These are phyloP conservation scores for Acanthamoeba polyphaga DNA, from an alignment of 208 protist species.

Conservation along the genomic window DNA sequence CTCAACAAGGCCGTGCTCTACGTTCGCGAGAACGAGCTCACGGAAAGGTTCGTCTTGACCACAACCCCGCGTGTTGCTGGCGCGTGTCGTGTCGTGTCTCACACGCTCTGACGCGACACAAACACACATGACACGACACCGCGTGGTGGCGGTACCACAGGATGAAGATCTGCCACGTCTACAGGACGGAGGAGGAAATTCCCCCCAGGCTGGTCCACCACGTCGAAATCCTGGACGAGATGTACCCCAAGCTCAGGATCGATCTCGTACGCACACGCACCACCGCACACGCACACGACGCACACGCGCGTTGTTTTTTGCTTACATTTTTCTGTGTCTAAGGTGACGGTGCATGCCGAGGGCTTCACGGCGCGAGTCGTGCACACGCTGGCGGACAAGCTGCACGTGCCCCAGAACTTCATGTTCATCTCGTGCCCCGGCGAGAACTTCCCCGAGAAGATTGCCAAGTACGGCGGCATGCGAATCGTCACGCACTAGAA, in stretches of 20 bases:
- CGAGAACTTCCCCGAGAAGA: constrained; percentile 83
- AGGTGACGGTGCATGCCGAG: constrained; percentile 46
- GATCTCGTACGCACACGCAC: constrained; percentile 78
- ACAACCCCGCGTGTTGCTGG: not conserved
- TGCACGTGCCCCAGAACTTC: constrained; percentile 90
- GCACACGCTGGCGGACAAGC: constrained; percentile 83
- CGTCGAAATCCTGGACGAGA: constrained; percentile 84
- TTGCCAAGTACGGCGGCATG: constrained; percentile 89
- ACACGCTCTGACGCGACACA: too few relatives aligned
- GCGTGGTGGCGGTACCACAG: not conserved
- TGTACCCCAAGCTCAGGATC: constrained; percentile 89
- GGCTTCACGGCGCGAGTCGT: constrained; percentile 85
- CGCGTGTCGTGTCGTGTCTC: too few relatives aligned
- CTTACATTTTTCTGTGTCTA: not conserved
- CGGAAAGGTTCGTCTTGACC: constrained; percentile 78
- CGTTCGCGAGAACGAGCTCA: constrained; percentile 92
- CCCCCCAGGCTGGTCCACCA: constrained; percentile 82
- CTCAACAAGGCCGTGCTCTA: constrained; percentile 92
- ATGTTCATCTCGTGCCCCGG: constrained; percentile 92
- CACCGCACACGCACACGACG: not conserved
- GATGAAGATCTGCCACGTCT: constrained; percentile 89
- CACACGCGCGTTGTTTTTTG: not conserved
- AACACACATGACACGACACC: too few relatives aligned
- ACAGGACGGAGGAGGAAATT: constrained; percentile 77
- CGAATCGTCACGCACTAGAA: constrained; percentile 87